Conservation (phyloP, 2,329 filamentous ascomycete species). For the Alternaria tenuissima region DNA sequence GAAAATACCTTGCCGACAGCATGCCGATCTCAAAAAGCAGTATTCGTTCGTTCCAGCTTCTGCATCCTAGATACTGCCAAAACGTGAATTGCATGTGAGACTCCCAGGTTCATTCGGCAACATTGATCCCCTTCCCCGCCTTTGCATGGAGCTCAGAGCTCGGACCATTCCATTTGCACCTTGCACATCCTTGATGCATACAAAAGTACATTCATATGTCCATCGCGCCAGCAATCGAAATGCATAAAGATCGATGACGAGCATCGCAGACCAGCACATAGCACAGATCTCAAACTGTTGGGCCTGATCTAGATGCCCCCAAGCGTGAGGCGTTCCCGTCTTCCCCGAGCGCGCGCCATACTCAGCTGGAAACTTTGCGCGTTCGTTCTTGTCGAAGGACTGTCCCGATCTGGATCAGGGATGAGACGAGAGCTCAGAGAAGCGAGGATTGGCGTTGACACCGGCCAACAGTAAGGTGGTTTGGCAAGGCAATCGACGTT, state of each 20-base stretch:
- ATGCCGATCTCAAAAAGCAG: slow-evolving; percentile 3
- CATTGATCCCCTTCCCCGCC: slow-evolving; percentile 1
- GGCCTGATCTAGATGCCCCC: slow-evolving; percentile 3
- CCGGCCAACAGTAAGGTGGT: not conserved
- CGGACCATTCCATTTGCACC: not conserved
- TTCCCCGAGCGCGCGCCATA: not conserved
- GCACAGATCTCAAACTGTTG: slow-evolving; percentile 3
- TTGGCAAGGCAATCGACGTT: not conserved
- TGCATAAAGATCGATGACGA: slow-evolving; percentile 4
- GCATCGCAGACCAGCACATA: not conserved
- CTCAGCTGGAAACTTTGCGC: not conserved
- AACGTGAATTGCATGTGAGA: slow-evolving; percentile 3
- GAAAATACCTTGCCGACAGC: slow-evolving; percentile 7
- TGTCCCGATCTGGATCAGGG: slow-evolving; percentile 7
- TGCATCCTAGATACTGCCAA: slow-evolving; percentile 1
- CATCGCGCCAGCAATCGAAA: not conserved
- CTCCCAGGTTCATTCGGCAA: not conserved
- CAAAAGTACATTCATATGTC: not conserved
- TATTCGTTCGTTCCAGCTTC: slow-evolving; percentile 2
- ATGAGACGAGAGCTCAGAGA: slow-evolving; percentile 5
- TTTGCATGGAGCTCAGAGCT: not conserved
- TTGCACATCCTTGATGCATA: slow-evolving; percentile 4
- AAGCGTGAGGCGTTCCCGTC: not conserved
- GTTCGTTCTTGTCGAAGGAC: not conserved
- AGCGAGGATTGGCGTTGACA: not conserved